Base-by-base conservation (phyloP, 2,329 filamentous ascomycete genomes). In the Paecilomyces niveus region DNA sequence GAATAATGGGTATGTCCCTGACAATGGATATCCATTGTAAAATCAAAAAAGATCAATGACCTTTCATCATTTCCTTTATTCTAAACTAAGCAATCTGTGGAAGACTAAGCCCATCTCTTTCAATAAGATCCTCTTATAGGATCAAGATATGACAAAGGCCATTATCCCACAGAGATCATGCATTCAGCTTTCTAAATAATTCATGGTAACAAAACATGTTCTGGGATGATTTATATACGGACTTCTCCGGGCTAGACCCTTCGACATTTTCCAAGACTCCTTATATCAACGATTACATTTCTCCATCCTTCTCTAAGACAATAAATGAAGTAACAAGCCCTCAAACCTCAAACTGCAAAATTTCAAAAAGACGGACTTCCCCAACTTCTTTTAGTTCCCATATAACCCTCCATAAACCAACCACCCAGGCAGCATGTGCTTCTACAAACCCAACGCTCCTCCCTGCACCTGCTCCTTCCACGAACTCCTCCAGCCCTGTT, bases 401-500 rank as follows among this genome's bases (percentile, higher is more conserved):
- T 24, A 45, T n/a, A n/a, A 18, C 10, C 50, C 13, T n/a, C 22
- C 26, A 13, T 9, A 21, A 22, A 10, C 11, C 50, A 29, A 5
- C 22, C 7, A 52, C 1, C 13, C 22, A 9, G 7, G 13, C 10
- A 26, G n/a, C 10, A 52, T 52, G 50, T 55, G 54, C 54, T 55
- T 55, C 35, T 55, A 39, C 54, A 55, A 62, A 59, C 60, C 64
- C 29, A 67, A 64, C 57, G 61, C 57, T 31, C 58, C 59, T 5
- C 59, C 58, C 53, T 65, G 63, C 61, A 63, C 55, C 57, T 65
- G 61, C 59, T 21, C 57, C 33, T 62, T 64, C 62, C 55, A 59
- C 53, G 61, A 63, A 53, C 64, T 67, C 15, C 45, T 65, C 57
- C 62, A 61, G 49, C 65, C 64, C 22, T 67, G 65, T 49, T 11